These are phyloP conservation scores for Penicillium pulvis DNA, from an alignment of 495 filamentous ascomycete species.

Conservation along the genomic window DNA sequence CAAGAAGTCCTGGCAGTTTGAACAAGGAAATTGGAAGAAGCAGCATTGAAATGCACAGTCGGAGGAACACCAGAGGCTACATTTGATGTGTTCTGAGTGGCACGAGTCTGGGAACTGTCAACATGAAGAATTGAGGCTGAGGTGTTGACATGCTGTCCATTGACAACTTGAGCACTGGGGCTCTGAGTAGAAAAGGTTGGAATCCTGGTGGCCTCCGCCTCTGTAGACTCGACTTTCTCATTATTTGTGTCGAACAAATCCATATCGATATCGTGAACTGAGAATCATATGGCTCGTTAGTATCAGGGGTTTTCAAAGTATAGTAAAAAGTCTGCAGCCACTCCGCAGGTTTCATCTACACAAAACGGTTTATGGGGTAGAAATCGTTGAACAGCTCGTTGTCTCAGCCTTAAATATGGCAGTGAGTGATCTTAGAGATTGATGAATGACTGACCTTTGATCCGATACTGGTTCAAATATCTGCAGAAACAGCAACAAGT, in stretches of 20 bases:
- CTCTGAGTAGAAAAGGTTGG: background rate
- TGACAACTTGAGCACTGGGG: background rate
- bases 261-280: background rate
- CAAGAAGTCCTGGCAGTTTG: background rate
- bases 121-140: background rate
- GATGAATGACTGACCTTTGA: background rate
- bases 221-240: background rate
- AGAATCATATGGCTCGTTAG: background rate
- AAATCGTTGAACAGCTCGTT: background rate
- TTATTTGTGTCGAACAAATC: background rate
- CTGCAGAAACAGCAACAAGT: background rate
- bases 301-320: background rate
- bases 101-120: background rate
- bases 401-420: background rate
- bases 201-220: background rate
- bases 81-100: background rate
- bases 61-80: background rate
- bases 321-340: background rate
- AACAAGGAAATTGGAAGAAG: background rate
- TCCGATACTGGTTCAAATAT: background rate
- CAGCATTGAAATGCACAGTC: background rate
- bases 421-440: background rate
- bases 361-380: background rate
- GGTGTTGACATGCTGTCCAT: background rate
- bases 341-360: background rate